These are phyloP conservation scores for Malassezia globosa DNA, from an alignment of 1,284 basidiomycete genomes.

Conservation along the genomic window DNA sequence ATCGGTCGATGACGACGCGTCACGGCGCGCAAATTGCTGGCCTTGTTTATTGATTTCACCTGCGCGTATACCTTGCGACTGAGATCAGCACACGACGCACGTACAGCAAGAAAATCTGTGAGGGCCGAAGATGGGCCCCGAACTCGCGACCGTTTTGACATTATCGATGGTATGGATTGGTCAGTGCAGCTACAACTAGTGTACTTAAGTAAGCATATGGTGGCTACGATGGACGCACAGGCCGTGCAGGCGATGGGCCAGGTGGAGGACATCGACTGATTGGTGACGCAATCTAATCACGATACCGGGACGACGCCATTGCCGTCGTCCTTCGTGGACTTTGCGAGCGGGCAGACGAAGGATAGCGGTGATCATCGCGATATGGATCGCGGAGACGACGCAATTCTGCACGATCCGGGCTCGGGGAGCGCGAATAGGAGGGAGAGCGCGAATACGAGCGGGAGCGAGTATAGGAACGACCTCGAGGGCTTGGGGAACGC, in stretches of 20 bases:
- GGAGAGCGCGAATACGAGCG: neutral
- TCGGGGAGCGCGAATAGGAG: neutral
- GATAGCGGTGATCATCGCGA: too few relatives aligned
- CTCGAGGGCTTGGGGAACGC: conserved; percentile 9
- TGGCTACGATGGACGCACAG: conserved; percentile 8
- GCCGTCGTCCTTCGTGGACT: too few relatives aligned
- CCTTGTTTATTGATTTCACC: conserved; percentile 31
- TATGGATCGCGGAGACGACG: too few relatives aligned
- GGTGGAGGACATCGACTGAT: conserved; percentile 5
- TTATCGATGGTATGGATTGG: too few relatives aligned
- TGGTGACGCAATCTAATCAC: neutral
- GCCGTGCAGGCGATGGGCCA: conserved; percentile 6
- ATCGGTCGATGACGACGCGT: conserved; percentile 18
- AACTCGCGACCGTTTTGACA: conserved; percentile 49
- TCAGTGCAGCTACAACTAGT: too few relatives aligned
- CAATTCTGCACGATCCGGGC: too few relatives aligned
- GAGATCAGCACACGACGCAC: conserved; percentile 28
- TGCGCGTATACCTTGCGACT: conserved; percentile 7
- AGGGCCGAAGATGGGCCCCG: conserved; percentile 80
- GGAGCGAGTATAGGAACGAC: conserved; percentile 20
- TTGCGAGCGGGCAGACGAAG: too few relatives aligned
- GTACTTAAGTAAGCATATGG: too few relatives aligned
- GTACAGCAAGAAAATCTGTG: conserved; percentile 75
- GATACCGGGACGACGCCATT: neutral
- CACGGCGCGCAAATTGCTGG: conserved; percentile 32